Base-by-base conservation (phyloP, 352 stramenopile species). In the Phytophthora multivora region DNA sequence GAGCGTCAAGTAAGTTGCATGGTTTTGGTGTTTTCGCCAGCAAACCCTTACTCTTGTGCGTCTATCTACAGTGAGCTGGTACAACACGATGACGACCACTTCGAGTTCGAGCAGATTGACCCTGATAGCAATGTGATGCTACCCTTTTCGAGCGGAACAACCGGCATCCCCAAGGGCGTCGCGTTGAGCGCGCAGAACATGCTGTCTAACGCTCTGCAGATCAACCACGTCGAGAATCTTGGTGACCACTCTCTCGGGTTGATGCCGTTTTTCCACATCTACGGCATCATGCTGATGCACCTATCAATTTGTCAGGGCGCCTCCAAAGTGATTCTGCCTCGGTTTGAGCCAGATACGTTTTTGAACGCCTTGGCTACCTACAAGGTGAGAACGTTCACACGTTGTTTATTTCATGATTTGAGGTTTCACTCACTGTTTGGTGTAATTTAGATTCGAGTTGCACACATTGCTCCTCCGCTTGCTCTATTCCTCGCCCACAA, bases 191-290 rank as follows among this genome's bases (percentile, higher is more conserved):
- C 96, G 67, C 59, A 64, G n/a, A 98, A 98, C 68, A 79, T 98
- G 42, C 61, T 97, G 11, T 71, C 74, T 2, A 98, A 98, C 60
- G 72, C 97, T 15, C 49, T 97, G 10, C 94, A 98, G 63, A 69
- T 89, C 10, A 42, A 78, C 47, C 58, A 81, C 9, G 79, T 95
- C 21, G 84, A 93, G 50, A 64, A 92, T 16, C 66, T 84, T 12
- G 53, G 66, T 23, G 54, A 59, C 19, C 66, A 79, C 41, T 79
- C 75, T 16, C 58, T 97, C 11, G 77, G 66, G 0, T 47, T 95
- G 39, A 73, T 99, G 30, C 95, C 96, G n/a, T 97, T 98, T 52
- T 98, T 97, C 79, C 95, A 99, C 62, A 98, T 98, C 55, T 98
- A 98, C 70, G 92, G 89, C 51, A 78, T 90, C 18, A 83, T 89